Conservation (phyloP, 352 stramenopile species). For the Phytophthora fragariaefolia region DNA sequence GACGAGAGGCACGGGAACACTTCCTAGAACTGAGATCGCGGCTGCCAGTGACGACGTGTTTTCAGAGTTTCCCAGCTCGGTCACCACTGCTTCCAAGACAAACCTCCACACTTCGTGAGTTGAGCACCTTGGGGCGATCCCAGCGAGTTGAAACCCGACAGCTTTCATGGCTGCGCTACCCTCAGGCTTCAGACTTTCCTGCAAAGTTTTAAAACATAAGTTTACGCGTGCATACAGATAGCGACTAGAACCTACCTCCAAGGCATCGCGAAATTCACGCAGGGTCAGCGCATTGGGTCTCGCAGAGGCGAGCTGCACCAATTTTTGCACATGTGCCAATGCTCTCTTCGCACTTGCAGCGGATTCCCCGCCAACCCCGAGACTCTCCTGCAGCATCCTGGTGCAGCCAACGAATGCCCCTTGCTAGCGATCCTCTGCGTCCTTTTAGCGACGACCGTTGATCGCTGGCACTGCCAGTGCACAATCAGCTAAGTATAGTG, state of each 20-base stretch:
- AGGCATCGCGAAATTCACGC: conserved; percentile 61
- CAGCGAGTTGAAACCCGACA: conserved; percentile 73
- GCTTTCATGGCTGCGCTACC: conserved; percentile 64
- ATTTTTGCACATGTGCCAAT: conserved; percentile 63
- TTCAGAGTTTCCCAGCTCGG: conserved; percentile 74
- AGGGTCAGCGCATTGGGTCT: conserved; percentile 66
- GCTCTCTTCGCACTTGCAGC: conserved; percentile 54
- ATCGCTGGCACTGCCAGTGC: too few species aligned
- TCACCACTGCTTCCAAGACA: conserved; percentile 63
- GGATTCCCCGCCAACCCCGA: conserved; percentile 48
- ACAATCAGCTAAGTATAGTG: too few species aligned
- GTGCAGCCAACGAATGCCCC: background rate
- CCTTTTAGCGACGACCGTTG: background rate
- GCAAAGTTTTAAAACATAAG: background rate
- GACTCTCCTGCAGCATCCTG: conserved; percentile 58
- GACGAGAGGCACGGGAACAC: conserved; percentile 64
- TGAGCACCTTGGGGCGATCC: conserved; percentile 56
- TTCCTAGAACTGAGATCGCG: conserved; percentile 61
- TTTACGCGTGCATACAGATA: background rate
- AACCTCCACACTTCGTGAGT: conserved; percentile 71
- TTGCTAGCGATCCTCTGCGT: background rate
- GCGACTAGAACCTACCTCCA: conserved; percentile 45
- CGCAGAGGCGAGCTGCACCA: conserved; percentile 60
- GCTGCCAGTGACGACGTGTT: conserved; percentile 58
- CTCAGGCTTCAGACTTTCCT: conserved; percentile 79